Evolutionary conservation across 805 yeast species (phyloP).

Genomic region (Lipomyces sp.): DNA sequence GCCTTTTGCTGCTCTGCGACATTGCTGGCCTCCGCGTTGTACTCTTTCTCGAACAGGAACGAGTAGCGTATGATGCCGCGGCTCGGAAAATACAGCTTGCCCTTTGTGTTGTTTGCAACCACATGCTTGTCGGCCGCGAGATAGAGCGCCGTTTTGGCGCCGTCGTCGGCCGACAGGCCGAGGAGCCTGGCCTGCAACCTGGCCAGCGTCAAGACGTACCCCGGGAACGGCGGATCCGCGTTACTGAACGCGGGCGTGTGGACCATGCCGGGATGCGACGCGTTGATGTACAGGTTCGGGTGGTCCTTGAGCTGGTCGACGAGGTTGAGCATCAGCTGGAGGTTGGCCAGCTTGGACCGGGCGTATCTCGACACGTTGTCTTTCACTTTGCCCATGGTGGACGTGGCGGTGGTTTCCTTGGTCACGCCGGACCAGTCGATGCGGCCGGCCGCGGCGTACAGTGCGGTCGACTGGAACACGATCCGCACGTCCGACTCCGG

Average conservation of each 20-base stretch:
- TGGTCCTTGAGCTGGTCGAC: slow-evolving; percentile 5
- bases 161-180: slow-evolving; percentile 21
- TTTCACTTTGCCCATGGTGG: background rate
- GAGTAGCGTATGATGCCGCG: slow-evolving; percentile 13
- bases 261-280: slow-evolving; percentile 26
- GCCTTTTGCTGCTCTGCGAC: slow-evolving; percentile 9
- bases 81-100: slow-evolving; percentile 11
- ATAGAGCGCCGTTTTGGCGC: slow-evolving; percentile 23
- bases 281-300: slow-evolving; percentile 24
- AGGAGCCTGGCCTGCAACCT: slow-evolving; percentile 11
- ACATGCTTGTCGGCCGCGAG: slow-evolving; percentile 16
- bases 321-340: slow-evolving; percentile 16
- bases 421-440: slow-evolving; percentile 15
- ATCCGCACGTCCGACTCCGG: slow-evolving; percentile 19
- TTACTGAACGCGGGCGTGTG: slow-evolving; percentile 17
- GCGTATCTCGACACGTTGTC: slow-evolving; percentile 19
- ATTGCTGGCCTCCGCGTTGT: slow-evolving; percentile 9
- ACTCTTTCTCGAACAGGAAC: slow-evolving; percentile 8
- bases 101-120: slow-evolving; percentile 5
- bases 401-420: slow-evolving; percentile 1
- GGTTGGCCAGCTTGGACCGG: slow-evolving; percentile 26
- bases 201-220: slow-evolving; percentile 6
- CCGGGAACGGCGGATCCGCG: slow-evolving; percentile 17
- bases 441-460: slow-evolving; percentile 2
- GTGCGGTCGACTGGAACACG: slow-evolving; percentile 16